Percentiles rank a stretch among this genome's conserved stretches.
These are phyloP conservation scores for Metrosideros polymorpha DNA, from an alignment of 441 rosid species.

Conservation along the genomic window DNA sequence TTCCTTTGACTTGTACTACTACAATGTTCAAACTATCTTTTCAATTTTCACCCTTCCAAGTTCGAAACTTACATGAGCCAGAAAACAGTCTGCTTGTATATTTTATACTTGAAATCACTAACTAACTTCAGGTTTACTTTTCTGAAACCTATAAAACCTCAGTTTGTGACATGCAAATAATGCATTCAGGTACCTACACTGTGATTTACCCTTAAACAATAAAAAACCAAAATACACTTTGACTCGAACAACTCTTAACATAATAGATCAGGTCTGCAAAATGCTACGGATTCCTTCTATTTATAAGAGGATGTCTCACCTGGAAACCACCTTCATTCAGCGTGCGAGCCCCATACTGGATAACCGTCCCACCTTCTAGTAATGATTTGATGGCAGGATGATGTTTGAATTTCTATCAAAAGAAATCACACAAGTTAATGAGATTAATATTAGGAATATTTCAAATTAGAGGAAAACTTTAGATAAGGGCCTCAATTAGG, in stretches of 20 bases:
- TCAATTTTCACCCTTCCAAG: neutral
- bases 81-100: neutral
- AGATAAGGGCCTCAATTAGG: neutral
- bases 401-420: conserved; percentile 72
- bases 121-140: neutral
- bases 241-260: neutral
- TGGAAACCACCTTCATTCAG: conserved; percentile 97
- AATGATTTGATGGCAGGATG: conserved; percentile 81
- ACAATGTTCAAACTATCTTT: neutral
- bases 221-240: neutral
- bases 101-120: neutral
- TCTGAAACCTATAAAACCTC: neutral
- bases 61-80: neutral
- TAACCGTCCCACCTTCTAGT: conserved; percentile 84
- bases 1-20: neutral
- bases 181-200: neutral
- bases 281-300: neutral
- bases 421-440: neutral
- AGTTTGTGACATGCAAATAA: neutral
- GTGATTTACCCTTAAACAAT: neutral
- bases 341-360: conserved; percentile 96
- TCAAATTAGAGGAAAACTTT: neutral
- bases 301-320: conserved; percentile 23
- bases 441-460: neutral
- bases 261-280: neutral